Conservation (phyloP, 2,329 filamentous ascomycete species). For the Thielaviopsis musarum region DNA sequence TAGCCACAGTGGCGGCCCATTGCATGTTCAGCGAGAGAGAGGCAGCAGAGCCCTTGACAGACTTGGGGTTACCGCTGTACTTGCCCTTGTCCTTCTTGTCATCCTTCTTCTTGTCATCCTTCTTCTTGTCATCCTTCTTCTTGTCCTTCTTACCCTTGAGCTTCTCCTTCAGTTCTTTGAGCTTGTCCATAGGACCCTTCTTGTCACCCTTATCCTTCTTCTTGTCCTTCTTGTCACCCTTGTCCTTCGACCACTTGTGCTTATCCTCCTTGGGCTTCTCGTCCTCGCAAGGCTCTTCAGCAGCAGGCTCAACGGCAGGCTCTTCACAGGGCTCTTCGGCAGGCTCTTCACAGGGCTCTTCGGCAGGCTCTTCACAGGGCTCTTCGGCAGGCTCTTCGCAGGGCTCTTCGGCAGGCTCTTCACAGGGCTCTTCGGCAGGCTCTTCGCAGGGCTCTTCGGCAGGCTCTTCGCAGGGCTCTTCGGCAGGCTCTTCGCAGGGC, state of each 20-base stretch:
- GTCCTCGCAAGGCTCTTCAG: constrained; percentile 10
- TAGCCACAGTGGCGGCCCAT: constrained; percentile 9
- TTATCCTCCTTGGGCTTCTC: constrained; percentile 12
- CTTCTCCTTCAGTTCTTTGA: constrained; percentile 10
- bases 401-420: constrained; percentile 5
- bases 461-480: constrained; percentile 3
- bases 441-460: constrained; percentile 2
- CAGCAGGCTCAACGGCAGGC: constrained; percentile 3
- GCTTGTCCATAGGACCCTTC: constrained; percentile 6
- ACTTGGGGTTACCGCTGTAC: constrained; percentile 10
- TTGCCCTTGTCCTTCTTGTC: constrained; percentile 8
- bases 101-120: constrained; percentile 7
- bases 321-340: constrained; percentile 1
- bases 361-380: not conserved
- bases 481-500: constrained; percentile 4
- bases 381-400: constrained; percentile 1
- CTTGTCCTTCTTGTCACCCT: constrained; percentile 7
- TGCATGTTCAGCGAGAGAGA: constrained; percentile 5
- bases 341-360: constrained; percentile 1
- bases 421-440: not conserved
- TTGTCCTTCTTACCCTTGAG: constrained; percentile 9
- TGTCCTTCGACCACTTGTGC: constrained; percentile 13
- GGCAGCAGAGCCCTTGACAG: constrained; percentile 9
- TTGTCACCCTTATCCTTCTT: constrained; percentile 2
- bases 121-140: constrained; percentile 8